Evolutionary conservation across 768 basidiomycete species (phyloP).

Genomic region (Boletus fagicola): DNA sequence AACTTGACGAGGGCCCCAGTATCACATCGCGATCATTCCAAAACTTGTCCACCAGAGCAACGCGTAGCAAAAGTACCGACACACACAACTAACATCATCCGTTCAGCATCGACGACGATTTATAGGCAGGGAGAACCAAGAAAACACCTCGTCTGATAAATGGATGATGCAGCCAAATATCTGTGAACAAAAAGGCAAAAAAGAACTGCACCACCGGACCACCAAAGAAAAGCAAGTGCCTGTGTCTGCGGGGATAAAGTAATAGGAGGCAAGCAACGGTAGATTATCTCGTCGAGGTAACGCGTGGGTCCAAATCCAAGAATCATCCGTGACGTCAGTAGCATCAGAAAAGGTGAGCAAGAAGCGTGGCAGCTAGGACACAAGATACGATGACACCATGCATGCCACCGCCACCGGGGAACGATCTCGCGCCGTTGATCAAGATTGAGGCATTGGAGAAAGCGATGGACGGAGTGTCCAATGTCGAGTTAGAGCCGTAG

Average conservation of each 20-base stretch:
- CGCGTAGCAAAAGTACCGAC: not conserved
- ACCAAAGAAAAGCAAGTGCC: not conserved
- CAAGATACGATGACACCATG: constrained; percentile 15
- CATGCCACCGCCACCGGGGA: constrained; percentile 7
- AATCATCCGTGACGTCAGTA: not conserved
- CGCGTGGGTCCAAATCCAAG: not conserved
- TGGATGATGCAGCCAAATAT: not conserved
- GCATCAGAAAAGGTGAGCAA: constrained; percentile 23
- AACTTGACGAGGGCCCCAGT: not conserved
- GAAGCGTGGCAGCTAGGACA: constrained; percentile 12
- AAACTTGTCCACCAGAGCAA: not conserved
- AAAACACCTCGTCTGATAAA: not conserved
- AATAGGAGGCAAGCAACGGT: not conserved
- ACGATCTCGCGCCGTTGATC: constrained; percentile 39
- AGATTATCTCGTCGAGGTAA: not conserved
- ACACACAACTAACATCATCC: not conserved
- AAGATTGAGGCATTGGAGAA: constrained; percentile 60
- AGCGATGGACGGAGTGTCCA: constrained; percentile 50
- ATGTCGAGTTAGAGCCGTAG: constrained; percentile 55
- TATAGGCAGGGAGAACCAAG: not conserved
- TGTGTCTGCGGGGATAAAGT: not conserved
- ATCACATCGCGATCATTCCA: not conserved
- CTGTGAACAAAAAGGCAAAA: not conserved
- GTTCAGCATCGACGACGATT: not conserved
- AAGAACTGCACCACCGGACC: not conserved